phyloP scores from a whole-genome alignment of 371 early-diverging fungal genomes.

The Mucor irregularis region DNA sequence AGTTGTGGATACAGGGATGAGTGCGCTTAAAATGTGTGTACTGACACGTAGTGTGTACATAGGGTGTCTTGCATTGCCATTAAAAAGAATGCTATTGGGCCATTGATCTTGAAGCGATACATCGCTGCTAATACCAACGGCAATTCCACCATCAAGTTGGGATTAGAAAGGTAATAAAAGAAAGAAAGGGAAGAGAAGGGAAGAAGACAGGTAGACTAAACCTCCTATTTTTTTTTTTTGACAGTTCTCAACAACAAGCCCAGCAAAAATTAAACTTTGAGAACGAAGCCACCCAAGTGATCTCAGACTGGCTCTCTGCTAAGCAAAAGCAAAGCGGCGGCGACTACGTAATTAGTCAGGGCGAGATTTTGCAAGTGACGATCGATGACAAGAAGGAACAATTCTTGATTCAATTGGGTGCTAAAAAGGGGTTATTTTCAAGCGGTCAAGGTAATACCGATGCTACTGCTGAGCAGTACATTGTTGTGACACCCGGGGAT shows the following conservation, averaged over 20 bases:
- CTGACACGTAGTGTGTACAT: too few relatives aligned
- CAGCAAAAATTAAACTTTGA: constrained; percentile 35
- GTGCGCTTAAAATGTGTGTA: neutral
- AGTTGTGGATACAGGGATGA: neutral
- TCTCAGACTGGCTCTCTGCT: constrained; percentile 18
- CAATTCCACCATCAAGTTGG: constrained; percentile 34
- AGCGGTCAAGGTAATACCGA: constrained; percentile 6
- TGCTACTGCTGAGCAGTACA: constrained; percentile 34
- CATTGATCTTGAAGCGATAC: constrained; percentile 32
- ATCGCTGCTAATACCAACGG: constrained; percentile 3
- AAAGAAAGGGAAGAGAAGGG: too few relatives aligned
- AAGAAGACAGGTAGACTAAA: too few relatives aligned
- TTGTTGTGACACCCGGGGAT: constrained; percentile 21
- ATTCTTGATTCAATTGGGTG: constrained; percentile 35
- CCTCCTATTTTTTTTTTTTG: too few relatives aligned
- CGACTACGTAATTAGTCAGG: constrained; percentile 29
- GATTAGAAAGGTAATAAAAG: constrained; percentile 39
- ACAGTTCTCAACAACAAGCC: constrained; percentile 26
- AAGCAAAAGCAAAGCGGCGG: neutral
- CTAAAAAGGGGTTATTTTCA: constrained; percentile 36
- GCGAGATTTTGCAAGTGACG: constrained; percentile 12
- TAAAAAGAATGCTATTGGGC: constrained; percentile 30
- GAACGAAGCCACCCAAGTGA: constrained; percentile 27
- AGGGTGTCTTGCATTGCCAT: constrained; percentile 43
- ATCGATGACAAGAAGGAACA: constrained; percentile 5